Base-by-base conservation (phyloP, 2,329 filamentous ascomycete genomes). In the Aspergillus hiratsukae region DNA sequence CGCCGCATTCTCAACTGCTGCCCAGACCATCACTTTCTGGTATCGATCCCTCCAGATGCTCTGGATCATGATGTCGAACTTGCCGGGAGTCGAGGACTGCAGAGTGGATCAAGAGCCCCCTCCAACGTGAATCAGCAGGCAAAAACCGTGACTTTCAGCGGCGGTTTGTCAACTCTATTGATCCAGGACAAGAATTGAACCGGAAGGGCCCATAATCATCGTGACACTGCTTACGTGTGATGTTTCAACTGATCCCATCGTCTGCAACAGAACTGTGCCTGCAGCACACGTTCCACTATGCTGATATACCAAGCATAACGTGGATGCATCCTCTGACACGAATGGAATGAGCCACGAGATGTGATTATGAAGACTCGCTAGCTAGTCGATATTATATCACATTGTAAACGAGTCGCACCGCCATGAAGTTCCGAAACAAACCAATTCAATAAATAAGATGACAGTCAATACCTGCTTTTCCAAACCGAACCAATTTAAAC, bases 401-500 rank as follows among this genome's bases (percentile, higher is more conserved):
- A 17, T 2, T 27, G 43, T 23, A 46, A 46, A 27, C 23, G 43
- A 46, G 14, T 46, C 43, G 43, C 43, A 17, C 23, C 41, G 41
- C 41, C 43, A 23, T 46, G 23, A 46, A 27, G 21, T 27, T 27
- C n/a, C 43, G 19, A 19, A 23, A 46, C 21, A 19, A 23, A 46
- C 21, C 43, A 43, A 43, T 10, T 46, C 1, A 46, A 19, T 23
- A 3, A 23, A 46, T 23, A 10, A 27, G 23, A 46, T 11, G 23
- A 14, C 10, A 14, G 4, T 11, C 17, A 40, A 53, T 35, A 35
- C 28, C 28, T 40, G 53, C 48, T 54, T 54, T 54, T 51, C 53
- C 53, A 35, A 50, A n/a, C 48, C 53, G n/a, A 54, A 53, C 41
- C 46, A 45, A n/a, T n/a, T n/a, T n/a, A n/a, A 19, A 10, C 7